These are phyloP conservation scores for Camelina sativa DNA, from an alignment of 345 rosid genomes.

Conservation along the genomic window DNA sequence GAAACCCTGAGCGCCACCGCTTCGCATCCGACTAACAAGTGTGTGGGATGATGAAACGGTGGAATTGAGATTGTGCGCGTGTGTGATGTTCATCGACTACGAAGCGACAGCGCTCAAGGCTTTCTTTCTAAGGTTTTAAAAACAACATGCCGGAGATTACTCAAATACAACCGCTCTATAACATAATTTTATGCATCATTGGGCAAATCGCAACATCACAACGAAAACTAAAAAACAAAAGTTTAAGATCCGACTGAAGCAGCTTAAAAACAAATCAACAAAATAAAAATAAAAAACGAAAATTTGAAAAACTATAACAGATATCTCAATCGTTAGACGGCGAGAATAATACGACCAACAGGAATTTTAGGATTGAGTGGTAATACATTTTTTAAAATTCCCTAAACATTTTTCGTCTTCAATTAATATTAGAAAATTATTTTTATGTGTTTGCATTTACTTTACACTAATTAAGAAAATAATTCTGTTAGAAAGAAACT, in stretches of 20 bases:
- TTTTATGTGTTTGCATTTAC: too few species aligned
- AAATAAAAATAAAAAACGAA: neutral
- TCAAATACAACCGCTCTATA: conserved; percentile 47
- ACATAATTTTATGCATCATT: conserved; percentile 30
- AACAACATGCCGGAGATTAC: conserved; percentile 30
- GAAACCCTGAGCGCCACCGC: conserved; percentile 28
- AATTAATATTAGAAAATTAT: too few species aligned
- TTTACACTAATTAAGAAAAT: too few species aligned
- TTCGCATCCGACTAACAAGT: conserved; percentile 15
- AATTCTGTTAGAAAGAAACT: too few species aligned
- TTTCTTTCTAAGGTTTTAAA: neutral
- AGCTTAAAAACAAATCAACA: neutral
- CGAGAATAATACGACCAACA: neutral
- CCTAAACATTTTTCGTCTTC: too few species aligned
- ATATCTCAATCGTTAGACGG: neutral
- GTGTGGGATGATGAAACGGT: neutral
- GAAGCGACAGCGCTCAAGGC: conserved; percentile 15
- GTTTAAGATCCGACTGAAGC: neutral
- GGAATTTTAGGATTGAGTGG: too few species aligned
- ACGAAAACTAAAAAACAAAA: neutral
- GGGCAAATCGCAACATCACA: conserved; percentile 19
- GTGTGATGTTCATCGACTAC: conserved; percentile 29
- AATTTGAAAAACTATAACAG: neutral
- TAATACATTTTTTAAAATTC: too few species aligned
- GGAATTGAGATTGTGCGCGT: conserved; percentile 14